phyloP scores from a whole-genome alignment of 208 protist species.

The Trypanosoma congolense region DNA sequence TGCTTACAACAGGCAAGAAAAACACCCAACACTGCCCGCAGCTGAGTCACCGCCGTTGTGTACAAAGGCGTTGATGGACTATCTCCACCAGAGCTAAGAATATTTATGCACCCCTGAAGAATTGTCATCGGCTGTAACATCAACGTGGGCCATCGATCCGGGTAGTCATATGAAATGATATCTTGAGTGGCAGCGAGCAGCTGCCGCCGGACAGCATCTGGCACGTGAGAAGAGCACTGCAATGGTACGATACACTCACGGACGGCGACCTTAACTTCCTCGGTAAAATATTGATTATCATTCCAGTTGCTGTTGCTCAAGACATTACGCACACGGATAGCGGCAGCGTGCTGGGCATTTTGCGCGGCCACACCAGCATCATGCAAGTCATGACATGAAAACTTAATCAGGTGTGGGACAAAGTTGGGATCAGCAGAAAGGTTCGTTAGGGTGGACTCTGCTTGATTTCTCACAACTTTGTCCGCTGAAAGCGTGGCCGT shows the following conservation, averaged over 20 bases:
- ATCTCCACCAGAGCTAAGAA: slow-evolving; percentile 22
- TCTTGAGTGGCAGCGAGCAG: slow-evolving; percentile 58
- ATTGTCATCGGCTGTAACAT: slow-evolving; percentile 53
- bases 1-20: slow-evolving; percentile 64
- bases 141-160: slow-evolving; percentile 51
- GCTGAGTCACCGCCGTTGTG: slow-evolving; percentile 29
- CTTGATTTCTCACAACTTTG: slow-evolving; percentile 50
- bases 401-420: slow-evolving; percentile 52
- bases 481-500: slow-evolving; percentile 57
- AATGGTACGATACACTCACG: slow-evolving; percentile 46
- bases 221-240: slow-evolving; percentile 63
- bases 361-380: slow-evolving; percentile 5
- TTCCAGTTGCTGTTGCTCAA: slow-evolving; percentile 72
- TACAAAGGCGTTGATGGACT: not conserved
- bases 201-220: slow-evolving; percentile 65
- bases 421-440: slow-evolving; percentile 50
- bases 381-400: slow-evolving; percentile 25
- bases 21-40: slow-evolving; percentile 66
- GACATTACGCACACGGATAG: slow-evolving; percentile 77
- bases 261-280: slow-evolving; percentile 40
- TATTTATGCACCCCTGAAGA: slow-evolving; percentile 29
- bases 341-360: slow-evolving; percentile 37
- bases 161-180: slow-evolving; percentile 74
- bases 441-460: slow-evolving; percentile 53
- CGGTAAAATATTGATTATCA: slow-evolving; percentile 44